A percentile compares a stretch with the other conserved stretches of the same genome.
These are phyloP conservation scores for Calophaca sinica DNA, from an alignment of 306 rosid genomes.

Conservation along the genomic window DNA sequence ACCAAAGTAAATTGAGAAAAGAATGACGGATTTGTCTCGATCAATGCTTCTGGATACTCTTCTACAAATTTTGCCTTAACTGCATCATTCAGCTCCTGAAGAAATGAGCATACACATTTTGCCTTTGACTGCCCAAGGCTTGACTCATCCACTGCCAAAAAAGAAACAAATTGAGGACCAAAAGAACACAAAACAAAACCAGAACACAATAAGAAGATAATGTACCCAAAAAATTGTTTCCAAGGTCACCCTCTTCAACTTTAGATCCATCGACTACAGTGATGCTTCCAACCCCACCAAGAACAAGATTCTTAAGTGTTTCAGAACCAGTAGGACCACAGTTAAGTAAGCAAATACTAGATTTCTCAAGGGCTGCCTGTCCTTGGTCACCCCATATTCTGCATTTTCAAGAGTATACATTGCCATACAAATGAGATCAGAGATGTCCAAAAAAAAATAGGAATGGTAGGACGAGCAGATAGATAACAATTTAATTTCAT, in stretches of 20 bases:
- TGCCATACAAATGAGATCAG: slow-evolving; percentile 7
- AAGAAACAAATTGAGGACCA: slow-evolving; percentile 31
- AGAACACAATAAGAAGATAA: slow-evolving; percentile 7
- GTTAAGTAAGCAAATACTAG: slow-evolving; percentile 86
- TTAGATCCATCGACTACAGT: slow-evolving; percentile 95
- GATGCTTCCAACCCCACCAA: slow-evolving; percentile 97
- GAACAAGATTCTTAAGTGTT: slow-evolving; percentile 91
- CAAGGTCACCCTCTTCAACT: slow-evolving; percentile 91
- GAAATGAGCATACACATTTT: slow-evolving; percentile 89
- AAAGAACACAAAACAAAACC: slow-evolving; percentile 10
- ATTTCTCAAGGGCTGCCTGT: slow-evolving; percentile 81
- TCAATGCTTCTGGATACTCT: slow-evolving; percentile 81
- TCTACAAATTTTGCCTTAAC: slow-evolving; percentile 95
- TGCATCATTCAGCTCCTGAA: slow-evolving; percentile 96
- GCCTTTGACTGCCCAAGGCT: slow-evolving; percentile 94
- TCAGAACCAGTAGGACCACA: slow-evolving; percentile 99
- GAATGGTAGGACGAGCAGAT: neutral
- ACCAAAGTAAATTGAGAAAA: slow-evolving; percentile 94
- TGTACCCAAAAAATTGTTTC: slow-evolving; percentile 93
- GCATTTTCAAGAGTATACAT: slow-evolving; percentile 40
- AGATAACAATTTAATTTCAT: neutral
- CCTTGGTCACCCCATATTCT: slow-evolving; percentile 95
- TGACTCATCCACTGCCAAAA: slow-evolving; percentile 74
- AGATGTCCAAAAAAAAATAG: neutral
- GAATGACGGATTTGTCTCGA: slow-evolving; percentile 84